Evolutionary conservation across 495 filamentous ascomycete genomes (phyloP).

Genomic region (Tuber calosporum): DNA sequence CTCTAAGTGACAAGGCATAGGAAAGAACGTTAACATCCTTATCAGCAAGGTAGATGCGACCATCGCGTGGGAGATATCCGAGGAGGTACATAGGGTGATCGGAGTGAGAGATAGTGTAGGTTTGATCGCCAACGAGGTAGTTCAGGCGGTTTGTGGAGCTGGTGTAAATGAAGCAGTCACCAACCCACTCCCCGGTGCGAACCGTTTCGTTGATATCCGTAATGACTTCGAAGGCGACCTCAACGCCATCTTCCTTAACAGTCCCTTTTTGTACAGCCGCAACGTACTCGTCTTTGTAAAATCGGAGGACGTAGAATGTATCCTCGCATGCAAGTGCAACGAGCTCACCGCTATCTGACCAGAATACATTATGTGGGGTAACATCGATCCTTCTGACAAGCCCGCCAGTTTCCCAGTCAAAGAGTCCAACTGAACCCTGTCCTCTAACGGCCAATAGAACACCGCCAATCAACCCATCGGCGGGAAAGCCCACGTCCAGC

Average conservation of each 20-base stretch:
- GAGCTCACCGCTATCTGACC: slow-evolving; percentile 92
- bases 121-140: slow-evolving; percentile 96
- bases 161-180: slow-evolving; percentile 98
- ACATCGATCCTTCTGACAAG: slow-evolving; percentile 93
- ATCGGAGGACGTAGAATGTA: slow-evolving; percentile 88
- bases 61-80: slow-evolving; percentile 90
- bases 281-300: slow-evolving; percentile 76
- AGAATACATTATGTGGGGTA: slow-evolving; percentile 75
- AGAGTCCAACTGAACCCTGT: slow-evolving; percentile 88
- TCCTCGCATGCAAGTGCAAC: slow-evolving; percentile 92
- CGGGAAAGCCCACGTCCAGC: slow-evolving; percentile 91
- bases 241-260: slow-evolving; percentile 91
- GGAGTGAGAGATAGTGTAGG: slow-evolving; percentile 97
- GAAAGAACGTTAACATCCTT: slow-evolving; percentile 90
- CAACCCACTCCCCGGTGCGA: slow-evolving; percentile 94
- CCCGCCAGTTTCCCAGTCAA: slow-evolving; percentile 86
- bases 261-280: slow-evolving; percentile 70
- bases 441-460: slow-evolving; percentile 92
- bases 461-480: slow-evolving; percentile 83
- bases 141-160: slow-evolving; percentile 94
- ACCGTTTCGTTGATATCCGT: slow-evolving; percentile 93
- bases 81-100: slow-evolving; percentile 91
- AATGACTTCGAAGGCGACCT: slow-evolving; percentile 91
- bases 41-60: slow-evolving; percentile 84
- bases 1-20: slow-evolving; percentile 83